Evolutionary conservation across 75 land plant species (phyloP), one percentile per base, ranked within the genome.

Genomic region (Isoetes taiwanensis): DNA sequence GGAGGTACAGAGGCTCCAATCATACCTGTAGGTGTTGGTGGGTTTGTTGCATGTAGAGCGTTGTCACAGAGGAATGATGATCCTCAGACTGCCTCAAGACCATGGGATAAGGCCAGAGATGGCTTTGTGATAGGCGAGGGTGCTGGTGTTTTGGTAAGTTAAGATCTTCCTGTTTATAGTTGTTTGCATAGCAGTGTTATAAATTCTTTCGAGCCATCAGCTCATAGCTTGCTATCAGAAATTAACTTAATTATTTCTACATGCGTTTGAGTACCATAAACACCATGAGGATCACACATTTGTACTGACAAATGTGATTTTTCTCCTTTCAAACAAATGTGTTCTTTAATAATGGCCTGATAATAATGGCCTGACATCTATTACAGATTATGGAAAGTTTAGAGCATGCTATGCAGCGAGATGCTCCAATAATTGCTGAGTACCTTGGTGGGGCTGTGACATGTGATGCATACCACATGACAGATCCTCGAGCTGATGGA

Each of bases 51-150:
- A 6, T 46, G 50, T n/a, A 46, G 50, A 19, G 50, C 50, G 16
- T 23, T 46, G 8, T 46, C 50, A 6, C 50, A 46, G 16, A 46
- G 50, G 50, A 46, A 46, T n/a, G 50, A 8, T n/a, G 50, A 46
- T 5, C 50, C 6, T 16, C 50, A 46, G 5, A 46, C 50, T n/a
- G 50, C 50, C 4, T 46, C 50, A 6, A 5, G 50, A 23, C 50
- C 50, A 23, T 46, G 50, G 50, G 50, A 46, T 23, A 46, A 46
- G 25, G 50, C 25, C 23, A 19, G 50, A 6, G 50, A 46, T 6
- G 50, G 50, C 4, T 46, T 46, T 46, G 50, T 74, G 17, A 70
- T 74, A 73, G 77, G 77, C 33, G 77, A 74, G 60, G 77, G 77
- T 34, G 74, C 77, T 5, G 50, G n/a, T n/a, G 50, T 46, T 8